phyloP scores from a whole-genome alignment of 2,329 filamentous ascomycete species.

The Diaporthe destruens region DNA sequence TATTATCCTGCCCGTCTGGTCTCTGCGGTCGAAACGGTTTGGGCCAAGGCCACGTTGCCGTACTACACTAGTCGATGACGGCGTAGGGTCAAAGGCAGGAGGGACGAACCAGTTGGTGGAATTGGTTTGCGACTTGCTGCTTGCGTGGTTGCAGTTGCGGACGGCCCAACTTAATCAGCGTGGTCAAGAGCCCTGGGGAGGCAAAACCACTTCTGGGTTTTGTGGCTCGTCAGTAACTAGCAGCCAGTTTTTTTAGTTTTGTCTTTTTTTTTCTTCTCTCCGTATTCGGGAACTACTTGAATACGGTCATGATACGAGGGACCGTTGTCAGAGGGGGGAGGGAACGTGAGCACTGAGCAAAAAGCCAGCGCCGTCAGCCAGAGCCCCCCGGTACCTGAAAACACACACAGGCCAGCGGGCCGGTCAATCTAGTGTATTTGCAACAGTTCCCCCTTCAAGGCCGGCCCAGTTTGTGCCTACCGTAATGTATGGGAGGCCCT shows the following conservation, averaged over 20 bases:
- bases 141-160: slow-evolving; percentile 4
- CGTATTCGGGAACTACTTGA: slow-evolving; percentile 10
- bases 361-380: not conserved
- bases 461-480: not conserved
- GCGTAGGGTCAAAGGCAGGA: not conserved
- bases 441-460: not conserved
- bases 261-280: not conserved
- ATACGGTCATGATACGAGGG: slow-evolving; percentile 31
- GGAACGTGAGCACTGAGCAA: not conserved
- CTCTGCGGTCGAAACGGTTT: slow-evolving; percentile 23
- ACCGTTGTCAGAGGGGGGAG: not conserved
- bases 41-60: not conserved
- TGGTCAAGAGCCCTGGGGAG: slow-evolving; percentile 1
- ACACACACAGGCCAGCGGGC: slow-evolving; percentile 7
- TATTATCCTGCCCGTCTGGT: slow-evolving; percentile 34
- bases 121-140: not conserved
- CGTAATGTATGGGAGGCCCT: slow-evolving; percentile 10
- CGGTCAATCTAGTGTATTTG: not conserved
- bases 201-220: not conserved
- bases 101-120: slow-evolving; percentile 17
- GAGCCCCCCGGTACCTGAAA: slow-evolving; percentile 5
- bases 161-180: slow-evolving; percentile 1
- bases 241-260: slow-evolving; percentile 5
- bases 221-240: not conserved
- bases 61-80: slow-evolving; percentile 19